These are phyloP conservation scores for Pyrenophora seminiperda DNA, from an alignment of 2,329 filamentous ascomycete species.

Conservation along the genomic window DNA sequence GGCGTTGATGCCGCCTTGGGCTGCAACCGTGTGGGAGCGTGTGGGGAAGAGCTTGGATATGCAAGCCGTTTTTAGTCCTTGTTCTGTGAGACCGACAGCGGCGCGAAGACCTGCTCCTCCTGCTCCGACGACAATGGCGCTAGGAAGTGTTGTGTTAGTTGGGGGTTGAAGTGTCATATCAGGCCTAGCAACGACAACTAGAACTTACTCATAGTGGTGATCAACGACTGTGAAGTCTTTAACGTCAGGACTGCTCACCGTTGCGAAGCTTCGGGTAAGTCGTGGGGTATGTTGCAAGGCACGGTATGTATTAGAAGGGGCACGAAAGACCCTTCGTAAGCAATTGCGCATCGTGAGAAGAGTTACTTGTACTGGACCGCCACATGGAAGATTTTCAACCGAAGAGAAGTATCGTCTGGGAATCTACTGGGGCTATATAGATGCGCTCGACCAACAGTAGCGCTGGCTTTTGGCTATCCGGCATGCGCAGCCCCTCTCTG, in stretches of 20 bases:
- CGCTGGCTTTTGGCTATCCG: slow-evolving; percentile 23
- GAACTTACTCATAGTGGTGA: slow-evolving; percentile 43
- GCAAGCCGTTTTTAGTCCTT: slow-evolving; percentile 68
- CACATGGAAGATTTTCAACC: too few relatives aligned
- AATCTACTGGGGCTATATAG: too few relatives aligned
- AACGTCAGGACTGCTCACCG: slow-evolving; percentile 21
- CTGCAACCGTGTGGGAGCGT: slow-evolving; percentile 68
- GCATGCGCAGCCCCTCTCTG: slow-evolving; percentile 20
- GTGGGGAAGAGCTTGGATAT: slow-evolving; percentile 69
- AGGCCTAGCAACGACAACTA: background rate
- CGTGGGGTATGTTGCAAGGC: background rate
- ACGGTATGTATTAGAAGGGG: slow-evolving; percentile 18
- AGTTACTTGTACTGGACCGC: background rate
- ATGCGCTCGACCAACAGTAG: slow-evolving; percentile 1
- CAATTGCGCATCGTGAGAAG: slow-evolving; percentile 32
- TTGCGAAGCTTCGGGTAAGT: slow-evolving; percentile 24
- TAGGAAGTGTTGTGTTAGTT: slow-evolving; percentile 15
- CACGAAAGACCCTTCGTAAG: slow-evolving; percentile 28
- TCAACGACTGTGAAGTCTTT: slow-evolving; percentile 38
- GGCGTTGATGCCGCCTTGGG: slow-evolving; percentile 68
- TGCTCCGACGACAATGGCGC: slow-evolving; percentile 56
- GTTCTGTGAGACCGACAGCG: slow-evolving; percentile 67
- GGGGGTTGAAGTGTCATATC: too few relatives aligned
- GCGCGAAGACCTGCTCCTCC: slow-evolving; percentile 68
- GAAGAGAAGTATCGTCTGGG: too few relatives aligned